Evolutionary conservation across 352 stramenopile genomes (phyloP).

Genomic region (Pythium apleroticum): DNA sequence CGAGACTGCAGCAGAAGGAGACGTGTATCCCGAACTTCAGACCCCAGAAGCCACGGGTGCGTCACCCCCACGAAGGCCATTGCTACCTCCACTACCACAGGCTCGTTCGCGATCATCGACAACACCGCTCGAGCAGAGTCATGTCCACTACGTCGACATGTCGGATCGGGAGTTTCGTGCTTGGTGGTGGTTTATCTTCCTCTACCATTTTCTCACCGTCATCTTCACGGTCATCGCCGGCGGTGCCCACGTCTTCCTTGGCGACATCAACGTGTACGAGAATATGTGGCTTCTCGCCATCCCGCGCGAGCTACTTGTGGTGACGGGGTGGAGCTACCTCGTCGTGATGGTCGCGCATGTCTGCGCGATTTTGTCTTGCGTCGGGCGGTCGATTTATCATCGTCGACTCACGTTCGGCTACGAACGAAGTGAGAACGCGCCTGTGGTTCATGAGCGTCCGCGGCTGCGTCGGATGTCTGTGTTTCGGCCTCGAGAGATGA

Average conservation of each 20-base stretch:
- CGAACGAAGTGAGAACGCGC: neutral
- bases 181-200: neutral
- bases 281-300: constrained; percentile 5
- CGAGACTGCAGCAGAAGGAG: neutral
- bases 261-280: constrained; percentile 8
- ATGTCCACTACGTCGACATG: neutral
- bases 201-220: constrained; percentile 5
- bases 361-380: neutral
- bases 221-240: constrained; percentile 8
- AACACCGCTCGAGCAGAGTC: neutral
- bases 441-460: neutral
- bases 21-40: neutral
- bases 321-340: constrained; percentile 4
- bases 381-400: neutral
- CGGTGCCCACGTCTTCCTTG: neutral
- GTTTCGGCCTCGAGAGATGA: neutral
- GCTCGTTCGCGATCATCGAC: neutral
- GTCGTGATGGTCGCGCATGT: neutral
- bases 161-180: neutral
- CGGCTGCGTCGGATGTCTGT: neutral
- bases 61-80: neutral
- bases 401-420: neutral
- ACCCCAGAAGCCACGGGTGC: neutral
- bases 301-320: neutral
- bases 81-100: neutral